Evolutionary conservation across 352 stramenopile species (phyloP), one percentile per base, ranked within the genome.

Genomic region (Vaucheria bursata): DNA sequence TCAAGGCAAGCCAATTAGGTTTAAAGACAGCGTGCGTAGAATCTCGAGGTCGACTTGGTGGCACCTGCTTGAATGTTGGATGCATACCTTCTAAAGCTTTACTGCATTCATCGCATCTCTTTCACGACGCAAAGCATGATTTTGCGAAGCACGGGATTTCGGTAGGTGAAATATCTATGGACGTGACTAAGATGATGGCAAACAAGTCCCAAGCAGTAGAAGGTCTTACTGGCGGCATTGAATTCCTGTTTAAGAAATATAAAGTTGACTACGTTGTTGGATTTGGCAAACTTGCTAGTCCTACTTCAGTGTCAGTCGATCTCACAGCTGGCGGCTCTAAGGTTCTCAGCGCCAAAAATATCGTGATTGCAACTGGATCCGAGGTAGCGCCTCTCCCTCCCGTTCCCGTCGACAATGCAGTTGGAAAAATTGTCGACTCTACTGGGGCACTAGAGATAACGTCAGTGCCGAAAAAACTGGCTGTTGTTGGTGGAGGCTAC

Each of bases 241-340:
- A 98, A 83, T 89, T 89, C 74, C 89, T 99, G 38, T 97, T 98
- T 84, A 99, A 98, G 86, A 99, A 99, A 88, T 96, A 99, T 89
- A 97, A 97, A 84, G 91, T 99, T 5, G 93, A 95, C 74, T 99
- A 98, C 85, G 92, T 98, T 83, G 97, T 98, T 87, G 96, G 96
- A 36, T 91, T 89, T 77, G 95, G 94, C 69, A 97, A 93, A 81
- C 86, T 99, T 72, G 87, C 90, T 32, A 90, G 89, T 31, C 88
- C 95, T 76, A 96, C 96, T 83, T 87, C 91, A 34, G 90, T 99
- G 7, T 86, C 86, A 0, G 95, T 98, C 8, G 85, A 88, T 29
- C 87, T 97, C 34, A 93, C 88, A 82, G 95, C 91, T 73, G 93
- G 90, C 73, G 91, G 91, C 68, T 93, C 90, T 76, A 87, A 97